Evolutionary conservation across 441 rosid genomes (phyloP).

Genomic region (Caryocar brasiliense): DNA sequence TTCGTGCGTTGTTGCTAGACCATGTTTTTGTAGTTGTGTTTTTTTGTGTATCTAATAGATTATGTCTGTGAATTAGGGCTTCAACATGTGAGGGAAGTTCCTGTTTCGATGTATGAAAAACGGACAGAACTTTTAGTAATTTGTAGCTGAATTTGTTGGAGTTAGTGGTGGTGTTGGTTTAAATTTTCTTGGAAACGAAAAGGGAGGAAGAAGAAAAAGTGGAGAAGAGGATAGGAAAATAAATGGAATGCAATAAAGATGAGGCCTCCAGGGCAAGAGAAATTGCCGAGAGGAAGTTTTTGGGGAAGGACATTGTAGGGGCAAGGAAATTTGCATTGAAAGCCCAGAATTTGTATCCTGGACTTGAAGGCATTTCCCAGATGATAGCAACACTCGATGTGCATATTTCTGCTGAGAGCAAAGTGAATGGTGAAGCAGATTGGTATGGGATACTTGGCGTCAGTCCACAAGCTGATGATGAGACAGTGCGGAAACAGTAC

Average conservation of each 20-base stretch:
- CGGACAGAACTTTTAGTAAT: too few species aligned
- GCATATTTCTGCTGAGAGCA: constrained; percentile 23
- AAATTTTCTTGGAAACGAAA: too few species aligned
- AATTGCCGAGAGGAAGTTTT: constrained; percentile 34
- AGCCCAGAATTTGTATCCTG: constrained; percentile 35
- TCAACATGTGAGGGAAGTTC: too few species aligned
- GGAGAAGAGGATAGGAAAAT: neutral
- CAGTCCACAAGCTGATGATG: constrained; percentile 29
- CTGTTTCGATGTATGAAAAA: too few species aligned
- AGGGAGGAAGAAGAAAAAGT: too few species aligned
- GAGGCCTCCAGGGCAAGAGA: constrained; percentile 34
- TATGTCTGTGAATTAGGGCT: too few species aligned
- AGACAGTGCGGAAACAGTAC: constrained; percentile 26
- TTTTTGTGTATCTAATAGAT: too few species aligned
- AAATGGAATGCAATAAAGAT: constrained; percentile 40
- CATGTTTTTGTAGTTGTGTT: too few species aligned
- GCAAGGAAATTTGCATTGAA: constrained; percentile 34
- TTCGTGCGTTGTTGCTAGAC: too few species aligned
- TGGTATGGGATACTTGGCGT: constrained; percentile 36
- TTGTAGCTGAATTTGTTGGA: too few species aligned
- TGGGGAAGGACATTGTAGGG: constrained; percentile 25
- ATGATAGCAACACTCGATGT: constrained; percentile 32
- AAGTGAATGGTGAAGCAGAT: constrained; percentile 28
- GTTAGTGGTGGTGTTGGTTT: too few species aligned
- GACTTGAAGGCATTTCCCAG: constrained; percentile 32